Evolutionary conservation across 148 eudicot genomes (phyloP), one percentile per base, ranked within the genome.

Genomic region (Vaccinium darrowii): DNA sequence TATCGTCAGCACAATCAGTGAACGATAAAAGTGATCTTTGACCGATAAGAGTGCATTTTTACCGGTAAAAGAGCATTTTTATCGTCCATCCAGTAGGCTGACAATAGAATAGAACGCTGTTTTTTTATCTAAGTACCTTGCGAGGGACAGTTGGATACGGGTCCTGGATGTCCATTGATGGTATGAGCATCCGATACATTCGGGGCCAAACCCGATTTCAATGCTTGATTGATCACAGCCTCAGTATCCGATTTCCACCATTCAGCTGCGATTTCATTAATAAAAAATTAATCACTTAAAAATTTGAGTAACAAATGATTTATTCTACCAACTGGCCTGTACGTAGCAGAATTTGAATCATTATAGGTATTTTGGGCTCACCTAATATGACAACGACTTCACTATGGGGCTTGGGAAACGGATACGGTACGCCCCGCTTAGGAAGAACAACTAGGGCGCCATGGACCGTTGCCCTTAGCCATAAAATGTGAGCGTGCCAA

Each of bases 161-260:
- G 88, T 19, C 93, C 93, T 1, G 93, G 90, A 73, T 87, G 91
- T 14, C 93, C 92, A 79, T 91, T 91, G 14, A 91, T 91, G 3
- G 92, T 91, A 86, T 91, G 93, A 82, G 92, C 93, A 88, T 91
- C 93, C 7, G 93, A 91, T 1, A 91, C 92, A 82, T 91, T 91
- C 47, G 93, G 91, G 19, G 92, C 92, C 82, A 87, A 76, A 16
- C 93, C 93, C 18, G 92, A 90, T 80, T 87, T 88, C 11, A 91
- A 0, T 50, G 93, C 93, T 86, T 90, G 81, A 74, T 90, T 90
- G 63, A 91, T 84, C 85, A 91, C 90, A 23, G 86, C 87, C 76
- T 91, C 93, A 2, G 88, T 85, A 12, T 91, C 93, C 14, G 93
- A 88, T 85, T 91, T 91, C 93, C 93, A 91, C 93, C 93, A 91